Evolutionary conservation across 495 filamentous ascomycete genomes (phyloP).

Genomic region (Penicillium antarcticum): DNA sequence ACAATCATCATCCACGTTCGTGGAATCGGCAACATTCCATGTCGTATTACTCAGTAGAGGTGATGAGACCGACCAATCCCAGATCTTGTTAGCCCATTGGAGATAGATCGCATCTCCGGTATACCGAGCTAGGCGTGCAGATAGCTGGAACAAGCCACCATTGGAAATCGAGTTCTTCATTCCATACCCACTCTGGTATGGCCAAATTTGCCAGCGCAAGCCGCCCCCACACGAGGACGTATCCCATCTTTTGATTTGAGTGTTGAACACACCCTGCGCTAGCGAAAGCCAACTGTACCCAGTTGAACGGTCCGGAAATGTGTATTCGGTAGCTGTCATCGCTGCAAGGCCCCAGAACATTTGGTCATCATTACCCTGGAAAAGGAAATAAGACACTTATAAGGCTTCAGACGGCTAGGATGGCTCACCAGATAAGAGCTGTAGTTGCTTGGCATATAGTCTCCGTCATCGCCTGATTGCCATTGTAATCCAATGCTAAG

Average conservation of each 20-base stretch:
- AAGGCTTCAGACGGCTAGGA: neutral
- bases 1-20: slow-evolving; percentile 52
- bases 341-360: slow-evolving; percentile 56
- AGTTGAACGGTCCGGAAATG: slow-evolving; percentile 42
- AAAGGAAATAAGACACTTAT: neutral
- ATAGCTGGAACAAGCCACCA: slow-evolving; percentile 65
- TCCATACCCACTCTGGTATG: slow-evolving; percentile 48
- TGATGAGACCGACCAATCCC: slow-evolving; percentile 56
- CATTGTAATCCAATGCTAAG: slow-evolving; percentile 47
- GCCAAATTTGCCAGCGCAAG: slow-evolving; percentile 55
- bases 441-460: slow-evolving; percentile 47
- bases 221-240: slow-evolving; percentile 46
- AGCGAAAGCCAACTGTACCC: slow-evolving; percentile 69
- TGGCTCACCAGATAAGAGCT: slow-evolving; percentile 34
- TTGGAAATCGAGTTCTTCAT: slow-evolving; percentile 74
- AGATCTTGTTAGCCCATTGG: slow-evolving; percentile 66
- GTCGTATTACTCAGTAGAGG: slow-evolving; percentile 46
- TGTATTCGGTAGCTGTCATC: slow-evolving; percentile 52
- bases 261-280: slow-evolving; percentile 77
- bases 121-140: slow-evolving; percentile 63
- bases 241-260: slow-evolving; percentile 58
- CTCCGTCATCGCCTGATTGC: slow-evolving; percentile 44
- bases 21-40: slow-evolving; percentile 62
- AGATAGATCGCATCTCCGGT: slow-evolving; percentile 62
- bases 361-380: slow-evolving; percentile 57